These are phyloP conservation scores for Neltuma alba DNA, from an alignment of 306 rosid species.

Conservation along the genomic window DNA sequence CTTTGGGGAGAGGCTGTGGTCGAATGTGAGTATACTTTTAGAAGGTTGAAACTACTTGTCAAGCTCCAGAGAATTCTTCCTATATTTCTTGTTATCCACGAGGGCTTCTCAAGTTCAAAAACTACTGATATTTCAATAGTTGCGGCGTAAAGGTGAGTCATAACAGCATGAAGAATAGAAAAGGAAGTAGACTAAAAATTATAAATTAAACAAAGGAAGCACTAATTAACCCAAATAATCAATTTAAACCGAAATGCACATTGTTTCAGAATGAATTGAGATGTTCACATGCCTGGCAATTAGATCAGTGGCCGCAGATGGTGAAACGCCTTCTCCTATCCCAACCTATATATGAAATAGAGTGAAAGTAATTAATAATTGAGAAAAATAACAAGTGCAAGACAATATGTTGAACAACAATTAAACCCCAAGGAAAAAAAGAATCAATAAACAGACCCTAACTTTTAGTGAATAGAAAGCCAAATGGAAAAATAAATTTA, in stretches of 20 bases:
- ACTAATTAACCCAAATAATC: slow-evolving; percentile 25
- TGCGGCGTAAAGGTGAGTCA: neutral
- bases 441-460: neutral
- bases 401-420: neutral
- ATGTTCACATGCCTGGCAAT: slow-evolving; percentile 92
- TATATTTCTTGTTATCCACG: slow-evolving; percentile 19
- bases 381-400: slow-evolving; percentile 29
- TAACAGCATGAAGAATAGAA: slow-evolving; percentile 16
- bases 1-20: slow-evolving; percentile 11
- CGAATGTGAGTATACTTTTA: neutral
- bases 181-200: slow-evolving; percentile 18
- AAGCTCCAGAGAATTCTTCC: slow-evolving; percentile 18
- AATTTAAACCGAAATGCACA: slow-evolving; percentile 21
- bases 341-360: slow-evolving; percentile 73
- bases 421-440: neutral
- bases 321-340: slow-evolving; percentile 99
- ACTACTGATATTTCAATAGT: neutral
- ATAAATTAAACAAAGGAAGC: slow-evolving; percentile 2
- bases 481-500: slow-evolving; percentile 7
- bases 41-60: slow-evolving; percentile 31
- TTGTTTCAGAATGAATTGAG: slow-evolving; percentile 24
- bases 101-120: slow-evolving; percentile 5
- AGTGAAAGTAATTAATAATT: slow-evolving; percentile 33
- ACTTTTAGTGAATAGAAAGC: slow-evolving; percentile 22
- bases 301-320: slow-evolving; percentile 98